phyloP scores from a whole-genome alignment of 352 stramenopile genomes.

The Phytopythium montanum region DNA sequence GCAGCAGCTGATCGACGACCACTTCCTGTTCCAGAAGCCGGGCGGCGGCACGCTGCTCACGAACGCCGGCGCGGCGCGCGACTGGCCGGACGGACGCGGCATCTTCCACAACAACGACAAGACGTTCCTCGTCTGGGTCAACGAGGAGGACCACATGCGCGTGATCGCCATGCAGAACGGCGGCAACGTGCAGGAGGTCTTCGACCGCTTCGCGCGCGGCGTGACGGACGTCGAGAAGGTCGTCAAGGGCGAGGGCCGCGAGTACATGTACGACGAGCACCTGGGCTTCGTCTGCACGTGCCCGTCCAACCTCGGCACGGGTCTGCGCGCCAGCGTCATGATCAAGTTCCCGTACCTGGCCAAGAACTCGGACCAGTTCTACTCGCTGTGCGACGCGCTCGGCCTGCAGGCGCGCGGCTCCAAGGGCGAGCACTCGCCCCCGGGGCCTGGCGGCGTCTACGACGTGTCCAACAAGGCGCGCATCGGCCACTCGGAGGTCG shows the following conservation, averaged over 20 bases:
- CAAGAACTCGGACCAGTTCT: conserved; percentile 50
- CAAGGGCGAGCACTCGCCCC: conserved; percentile 63
- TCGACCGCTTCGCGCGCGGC: conserved; percentile 75
- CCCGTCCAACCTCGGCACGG: conserved; percentile 70
- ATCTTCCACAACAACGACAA: conserved; percentile 89
- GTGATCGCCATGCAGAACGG: conserved; percentile 81
- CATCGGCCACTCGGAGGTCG: conserved; percentile 85
- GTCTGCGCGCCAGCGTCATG: conserved; percentile 60
- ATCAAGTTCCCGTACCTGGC: conserved; percentile 66
- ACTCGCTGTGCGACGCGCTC: conserved; percentile 60
- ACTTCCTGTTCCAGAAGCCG: conserved; percentile 90
- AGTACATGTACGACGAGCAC: conserved; percentile 73
- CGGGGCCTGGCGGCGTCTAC: conserved; percentile 71
- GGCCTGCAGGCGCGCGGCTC: conserved; percentile 55
- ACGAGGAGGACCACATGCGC: conserved; percentile 79
- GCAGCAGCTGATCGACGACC: conserved; percentile 82
- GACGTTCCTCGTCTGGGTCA: conserved; percentile 80
- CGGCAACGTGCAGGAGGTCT: conserved; percentile 84
- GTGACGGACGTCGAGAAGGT: conserved; percentile 49
- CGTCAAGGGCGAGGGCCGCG: conserved; percentile 52
- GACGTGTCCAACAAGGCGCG: conserved; percentile 90
- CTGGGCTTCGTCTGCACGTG: conserved; percentile 67
- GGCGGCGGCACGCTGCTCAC: conserved; percentile 66
- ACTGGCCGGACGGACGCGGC: conserved; percentile 87
- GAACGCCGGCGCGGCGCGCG: conserved; percentile 69